Evolutionary conservation across 805 yeast species (phyloP), one percentile per base, ranked within the genome.

Genomic region (Kodamaea fukazawae): DNA sequence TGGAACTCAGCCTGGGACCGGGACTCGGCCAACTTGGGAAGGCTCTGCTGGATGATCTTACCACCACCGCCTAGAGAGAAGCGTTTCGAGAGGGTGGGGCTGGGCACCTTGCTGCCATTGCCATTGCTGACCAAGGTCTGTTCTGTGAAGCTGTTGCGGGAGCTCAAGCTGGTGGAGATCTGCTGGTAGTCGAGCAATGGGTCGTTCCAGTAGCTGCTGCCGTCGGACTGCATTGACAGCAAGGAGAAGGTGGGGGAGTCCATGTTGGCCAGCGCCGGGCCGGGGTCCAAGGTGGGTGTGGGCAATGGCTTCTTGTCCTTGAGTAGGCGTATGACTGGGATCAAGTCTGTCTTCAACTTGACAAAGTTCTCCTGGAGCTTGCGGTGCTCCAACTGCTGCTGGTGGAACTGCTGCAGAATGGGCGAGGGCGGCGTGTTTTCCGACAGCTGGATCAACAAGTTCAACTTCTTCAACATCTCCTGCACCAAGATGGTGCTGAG

Each of bases 221-320:
- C 29, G 7, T 48, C 51, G 5, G 48, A 35, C 13, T 43, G 46
- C 11, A 9, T 34, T 11, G 33, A 14, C 41, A 49, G 47, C 20
- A 54, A 33, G 3, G 65, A 54, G 23, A 47, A 49, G 0, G 66
- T 58, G n/a, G 70, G 70, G 40, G 64, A 60, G 29, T 54, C 58
- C 17, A 49, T 17, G 10, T 41, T 14, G 7, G 35, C 33, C 16
- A 52, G 31, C 4, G 48, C 42, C 9, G 59, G 51, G 1, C 73
- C 71, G 1, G 74, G 73, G 46, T 56, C 75, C 30, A 68, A 57
- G 1, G 77, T 73, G 5, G 85, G 88, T 0, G 83, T 77, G 0
- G 88, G 88, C 37, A 83, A 65, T 4, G 87, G 88, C 50, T 78
- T 74, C 46, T 76, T 61, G 57, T 83, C 89, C 51, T 83, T 83